Evolutionary conservation across 1,284 basidiomycete species (phyloP), one percentile per base, ranked within the genome.

Genomic region (Moniliella sp.): DNA sequence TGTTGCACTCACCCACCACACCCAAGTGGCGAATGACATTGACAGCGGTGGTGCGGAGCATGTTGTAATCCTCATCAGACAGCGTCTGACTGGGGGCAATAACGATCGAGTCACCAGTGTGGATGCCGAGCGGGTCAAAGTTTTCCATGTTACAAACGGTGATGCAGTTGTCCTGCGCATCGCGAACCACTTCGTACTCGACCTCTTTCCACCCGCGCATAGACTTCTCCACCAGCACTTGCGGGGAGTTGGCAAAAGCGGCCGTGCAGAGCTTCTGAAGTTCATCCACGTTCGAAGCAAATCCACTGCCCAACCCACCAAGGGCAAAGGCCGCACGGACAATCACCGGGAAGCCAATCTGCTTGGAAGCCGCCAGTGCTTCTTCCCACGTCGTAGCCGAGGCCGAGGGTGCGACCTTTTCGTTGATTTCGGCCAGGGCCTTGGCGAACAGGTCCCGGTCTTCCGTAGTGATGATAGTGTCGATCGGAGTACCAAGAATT

Each of bases 121-220:
- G 91, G 51, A 93, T 93, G 44, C 88, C 91, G 25, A 97, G 71
- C 23, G 91, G 88, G 62, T 94, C 88, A 51, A 97, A 97, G 67
- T 94, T 94, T 82, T 91, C 45, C 15, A 28, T 36, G 67, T 97
- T 97, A 65, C 91, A 97, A 43, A 94, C 86, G 1, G 84, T 93
- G 65, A 94, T 94, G 60, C 86, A 93, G 63, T 91, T 91, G 63
- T 94, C 78, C 46, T 80, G 70, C 65, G 83, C 91, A 64, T 97
- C 88, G 38, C 88, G 72, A n/a, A 94, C 88, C 31, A 97, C 88
- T 62, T 97, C 88, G 55, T 97, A 97, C 66, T 97, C 88, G 48
- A 94, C 83, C 67, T 97, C 88, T 66, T 97, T 94, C 84, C 84
- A 94, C 9, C 88, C 88, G 66, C 94, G 93, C 86, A 97, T 94